Base-by-base conservation (phyloP, 2,329 filamentous ascomycete genomes). In the Aureobasidium leucospermi region DNA sequence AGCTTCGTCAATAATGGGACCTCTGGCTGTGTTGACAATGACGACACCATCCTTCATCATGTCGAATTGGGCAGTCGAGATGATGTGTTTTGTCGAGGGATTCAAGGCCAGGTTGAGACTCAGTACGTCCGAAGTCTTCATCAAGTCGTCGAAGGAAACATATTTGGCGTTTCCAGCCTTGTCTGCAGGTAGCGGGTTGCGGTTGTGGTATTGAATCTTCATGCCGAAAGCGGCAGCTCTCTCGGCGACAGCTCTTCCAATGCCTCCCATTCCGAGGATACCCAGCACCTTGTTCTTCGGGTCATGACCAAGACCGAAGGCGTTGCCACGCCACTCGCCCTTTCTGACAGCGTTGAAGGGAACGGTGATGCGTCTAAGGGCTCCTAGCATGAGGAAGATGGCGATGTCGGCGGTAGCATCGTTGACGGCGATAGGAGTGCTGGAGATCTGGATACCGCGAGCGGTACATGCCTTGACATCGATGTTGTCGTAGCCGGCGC, bases 231-330 rank as follows among this genome's bases (percentile, higher is more conserved):
- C 77, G 32, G 75, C 75, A 3, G 79, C 80, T 43, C 79, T 75
- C 23, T 69, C 68, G 28, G 75, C 75, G 9, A 78, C 74, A 6
- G 79, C 78, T 13, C 76, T 72, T 2, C 82, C 82, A 48, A 85
- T 85, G 9, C 81, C 80, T 29, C 82, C 82, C 80, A 84, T 83
- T 10, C 82, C 82, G 1, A 85, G 70, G 60, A 85, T 81, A 5
- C 81, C 82, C 66, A 82, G 74, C 1, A 71, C 71, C 66, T 81
- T 81, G 60, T 78, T 76, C 64, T 77, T 76, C 2, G 79, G 79
- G 58, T 82, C 79, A 64, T 79, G 79, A 13, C 79, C 80, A 38
- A 82, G 75, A 1, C 69, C 70, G 45, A 78, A 74, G 39, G 70
- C 65, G 16, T 73, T 70, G 41, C 78, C 78, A 41, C 76, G 71